Evolutionary conservation across 2,329 filamentous ascomycete genomes (phyloP), one percentile per base, ranked within the genome.

Genomic region (Domatiomyces catenatus): DNA sequence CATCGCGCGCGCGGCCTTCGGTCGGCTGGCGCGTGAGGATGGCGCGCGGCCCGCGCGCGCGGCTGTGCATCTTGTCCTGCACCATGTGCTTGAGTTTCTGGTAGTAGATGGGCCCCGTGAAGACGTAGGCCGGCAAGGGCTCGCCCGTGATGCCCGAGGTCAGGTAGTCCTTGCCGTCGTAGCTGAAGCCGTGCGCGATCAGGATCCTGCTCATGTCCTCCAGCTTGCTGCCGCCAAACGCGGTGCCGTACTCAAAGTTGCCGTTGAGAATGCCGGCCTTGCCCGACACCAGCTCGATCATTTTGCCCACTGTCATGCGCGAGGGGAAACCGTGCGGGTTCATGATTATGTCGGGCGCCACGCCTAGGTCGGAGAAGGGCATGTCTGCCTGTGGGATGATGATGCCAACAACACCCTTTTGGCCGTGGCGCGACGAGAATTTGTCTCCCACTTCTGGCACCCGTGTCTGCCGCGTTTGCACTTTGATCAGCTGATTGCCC

Each of bases 61-160:
- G 86, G 28, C 86, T 90, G 70, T 98, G 92, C 92, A 98, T 96
- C 72, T 98, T 98, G 66, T 98, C 92, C 67, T 96, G 89, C 3
- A 98, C 92, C 92, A 98, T 98, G 75, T 98, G 92, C 77, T 98
- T 98, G 58, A 98, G 79, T 59, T 94, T 94, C 73, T 98, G 92
- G 73, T 98, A 98, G 73, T 94, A 98, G 68, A 98, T 98, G 8
- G 92, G 92, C 0, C 92, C 92, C 65, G 94, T 94, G 75, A 96
- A 98, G 63, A 98, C 88, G 69, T 96, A 96, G 10, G 89, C 89
- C 56, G 94, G 88, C 5, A 96, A 75, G 0, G 86, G 80, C 69
- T 98, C 92, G 61, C 92, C 93, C 0, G 92, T 96, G 64, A 95
- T 90, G 36, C 92, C 92, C 0, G 83, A 89, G 0, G 92, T 96